Conservation (phyloP, 352 stramenopile genomes). For the Phytophthora syringae region DNA sequence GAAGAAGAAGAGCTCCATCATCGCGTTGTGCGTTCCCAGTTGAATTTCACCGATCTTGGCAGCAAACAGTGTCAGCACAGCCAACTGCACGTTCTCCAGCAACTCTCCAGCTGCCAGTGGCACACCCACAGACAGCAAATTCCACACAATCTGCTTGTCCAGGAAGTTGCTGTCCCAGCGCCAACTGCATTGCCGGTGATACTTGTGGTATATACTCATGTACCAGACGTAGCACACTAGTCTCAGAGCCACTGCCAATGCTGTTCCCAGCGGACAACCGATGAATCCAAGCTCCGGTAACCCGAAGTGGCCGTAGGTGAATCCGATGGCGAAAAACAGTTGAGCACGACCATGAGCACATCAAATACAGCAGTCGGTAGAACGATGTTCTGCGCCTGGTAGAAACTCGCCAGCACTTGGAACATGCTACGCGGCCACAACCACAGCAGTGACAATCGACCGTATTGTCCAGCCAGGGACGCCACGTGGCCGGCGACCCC, state of each 20-base stretch:
- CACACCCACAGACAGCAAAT: conserved; percentile 56
- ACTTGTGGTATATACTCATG: conserved; percentile 61
- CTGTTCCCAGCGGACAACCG: conserved; percentile 76
- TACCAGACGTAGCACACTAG: conserved; percentile 65
- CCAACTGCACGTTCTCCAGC: conserved; percentile 84
- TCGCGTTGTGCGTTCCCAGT: conserved; percentile 79
- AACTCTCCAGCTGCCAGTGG: conserved; percentile 62
- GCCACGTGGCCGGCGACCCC: conserved; percentile 50
- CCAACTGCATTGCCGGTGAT: conserved; percentile 55
- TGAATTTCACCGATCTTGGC: conserved; percentile 73
- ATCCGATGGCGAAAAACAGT: conserved; percentile 57
- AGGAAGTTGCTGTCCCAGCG: conserved; percentile 54
- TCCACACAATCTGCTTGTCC: conserved; percentile 45
- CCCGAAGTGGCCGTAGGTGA: conserved; percentile 71
- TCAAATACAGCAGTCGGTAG: conserved; percentile 70
- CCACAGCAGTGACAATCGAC: conserved; percentile 67
- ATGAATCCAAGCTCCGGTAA: conserved; percentile 70
- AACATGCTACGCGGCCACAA: conserved; percentile 84
- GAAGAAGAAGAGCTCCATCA: conserved; percentile 90
- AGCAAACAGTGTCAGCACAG: conserved; percentile 76
- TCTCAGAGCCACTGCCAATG: conserved; percentile 54
- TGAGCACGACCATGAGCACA: conserved; percentile 61
- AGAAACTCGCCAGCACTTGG: conserved; percentile 75
- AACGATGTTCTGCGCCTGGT: conserved; percentile 83
- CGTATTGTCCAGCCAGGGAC: conserved; percentile 61